Percentiles rank a stretch among this genome's conserved stretches.
These are phyloP conservation scores for Yarrowia sp. DNA, from an alignment of 805 yeast species.

Conservation along the genomic window DNA sequence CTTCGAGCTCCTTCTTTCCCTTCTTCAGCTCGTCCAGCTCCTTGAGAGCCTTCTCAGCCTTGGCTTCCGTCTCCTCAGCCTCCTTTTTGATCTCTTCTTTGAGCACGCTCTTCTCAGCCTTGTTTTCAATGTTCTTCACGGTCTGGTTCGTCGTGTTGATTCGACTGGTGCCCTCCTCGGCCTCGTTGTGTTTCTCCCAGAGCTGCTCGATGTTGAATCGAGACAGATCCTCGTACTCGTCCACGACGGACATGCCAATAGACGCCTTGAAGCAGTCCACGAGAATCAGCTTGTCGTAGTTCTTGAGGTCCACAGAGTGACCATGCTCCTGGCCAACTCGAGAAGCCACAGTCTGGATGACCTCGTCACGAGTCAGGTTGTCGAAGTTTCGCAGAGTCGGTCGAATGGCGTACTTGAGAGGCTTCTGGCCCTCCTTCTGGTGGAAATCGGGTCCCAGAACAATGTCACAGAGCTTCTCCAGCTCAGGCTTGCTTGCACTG, in stretches of 20 bases:
- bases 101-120: neutral
- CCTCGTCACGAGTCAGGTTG: conserved; percentile 64
- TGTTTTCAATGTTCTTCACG: neutral
- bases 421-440: conserved; percentile 40
- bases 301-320: conserved; percentile 76
- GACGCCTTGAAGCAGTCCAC: conserved; percentile 88
- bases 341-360: conserved; percentile 69
- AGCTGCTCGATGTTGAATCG: conserved; percentile 58
- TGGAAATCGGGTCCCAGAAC: conserved; percentile 74
- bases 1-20: neutral
- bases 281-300: conserved; percentile 71
- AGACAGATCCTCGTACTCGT: conserved; percentile 57
- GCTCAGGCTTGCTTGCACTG: conserved; percentile 66
- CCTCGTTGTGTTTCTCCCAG: neutral
- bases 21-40: neutral
- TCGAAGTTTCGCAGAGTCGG: conserved; percentile 77
- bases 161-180: neutral
- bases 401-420: conserved; percentile 69
- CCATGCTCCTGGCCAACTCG: conserved; percentile 66
- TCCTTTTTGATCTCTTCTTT: neutral
- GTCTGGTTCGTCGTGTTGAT: neutral
- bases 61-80: neutral
- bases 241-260: conserved; percentile 82
- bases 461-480: conserved; percentile 54
- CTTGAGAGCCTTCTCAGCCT: neutral